Evolutionary conservation across 352 stramenopile species (phyloP).

Genomic region (Lagenidium giganteum): DNA sequence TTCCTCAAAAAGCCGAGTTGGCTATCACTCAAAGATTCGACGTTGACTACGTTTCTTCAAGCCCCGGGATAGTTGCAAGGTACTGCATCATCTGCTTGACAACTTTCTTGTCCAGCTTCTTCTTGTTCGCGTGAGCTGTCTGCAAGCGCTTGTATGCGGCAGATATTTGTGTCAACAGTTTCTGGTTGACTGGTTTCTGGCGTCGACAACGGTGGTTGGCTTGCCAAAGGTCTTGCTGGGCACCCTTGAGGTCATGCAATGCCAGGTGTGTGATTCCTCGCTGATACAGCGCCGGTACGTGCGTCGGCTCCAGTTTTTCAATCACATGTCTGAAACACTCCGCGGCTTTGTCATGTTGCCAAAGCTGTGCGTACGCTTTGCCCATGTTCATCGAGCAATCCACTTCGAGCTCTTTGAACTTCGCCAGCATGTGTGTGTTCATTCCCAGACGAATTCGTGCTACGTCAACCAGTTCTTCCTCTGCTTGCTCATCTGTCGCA

Average conservation of each 20-base stretch:
- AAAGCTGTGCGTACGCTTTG: conserved; percentile 53
- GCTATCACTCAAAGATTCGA: too few species aligned
- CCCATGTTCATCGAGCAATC: conserved; percentile 84
- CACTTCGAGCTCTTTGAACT: conserved; percentile 47
- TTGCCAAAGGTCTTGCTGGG: conserved; percentile 61
- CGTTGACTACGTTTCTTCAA: too few species aligned
- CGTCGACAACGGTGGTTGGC: conserved; percentile 57
- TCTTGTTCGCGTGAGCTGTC: conserved; percentile 64
- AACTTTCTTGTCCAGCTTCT: conserved; percentile 75
- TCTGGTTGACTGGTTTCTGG: conserved; percentile 30
- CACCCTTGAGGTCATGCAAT: conserved; percentile 47
- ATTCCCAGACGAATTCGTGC: conserved; percentile 51
- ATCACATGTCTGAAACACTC: conserved; percentile 61
- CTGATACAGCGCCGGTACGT: conserved; percentile 65
- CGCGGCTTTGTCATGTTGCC: conserved; percentile 45
- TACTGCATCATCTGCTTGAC: conserved; percentile 84
- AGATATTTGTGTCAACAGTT: conserved; percentile 41
- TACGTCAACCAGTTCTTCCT: conserved; percentile 45
- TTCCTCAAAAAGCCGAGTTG: too few species aligned
- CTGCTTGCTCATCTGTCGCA: conserved; percentile 20
- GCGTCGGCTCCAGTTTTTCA: conserved; percentile 20
- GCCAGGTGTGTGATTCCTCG: conserved; percentile 63
- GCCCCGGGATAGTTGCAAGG: conserved; percentile 54
- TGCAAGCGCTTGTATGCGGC: conserved; percentile 73
- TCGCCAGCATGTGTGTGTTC: conserved; percentile 35